Evolutionary conservation across 208 protist genomes (phyloP).

Genomic region (Leishmania tarentolae): DNA sequence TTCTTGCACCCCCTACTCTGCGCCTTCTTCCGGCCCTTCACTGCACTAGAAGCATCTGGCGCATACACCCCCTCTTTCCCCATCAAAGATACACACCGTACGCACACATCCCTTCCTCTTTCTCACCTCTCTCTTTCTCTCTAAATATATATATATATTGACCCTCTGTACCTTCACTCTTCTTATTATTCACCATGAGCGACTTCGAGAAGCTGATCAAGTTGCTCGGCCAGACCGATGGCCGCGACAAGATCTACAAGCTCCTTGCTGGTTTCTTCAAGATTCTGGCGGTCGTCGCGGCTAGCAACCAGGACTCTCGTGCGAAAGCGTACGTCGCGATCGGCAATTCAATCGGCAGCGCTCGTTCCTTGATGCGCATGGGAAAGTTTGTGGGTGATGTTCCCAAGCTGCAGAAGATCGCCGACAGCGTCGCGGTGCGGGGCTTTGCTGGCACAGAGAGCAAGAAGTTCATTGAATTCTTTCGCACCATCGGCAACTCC

Average conservation of each 20-base stretch:
- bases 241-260: constrained; percentile 94
- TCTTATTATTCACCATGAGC: constrained; percentile 47
- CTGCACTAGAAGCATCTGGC: background rate
- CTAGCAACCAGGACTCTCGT: constrained; percentile 40
- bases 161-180: background rate
- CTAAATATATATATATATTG: background rate
- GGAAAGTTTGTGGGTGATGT: constrained; percentile 87
- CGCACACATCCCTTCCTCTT: background rate
- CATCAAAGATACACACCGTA: background rate
- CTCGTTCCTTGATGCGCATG: constrained; percentile 90
- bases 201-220: constrained; percentile 82
- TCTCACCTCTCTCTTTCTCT: background rate
- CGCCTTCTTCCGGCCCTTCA: background rate
- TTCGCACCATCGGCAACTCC: constrained; percentile 85
- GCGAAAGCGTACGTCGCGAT: constrained; percentile 60
- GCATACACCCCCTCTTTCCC: background rate
- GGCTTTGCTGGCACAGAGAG: constrained; percentile 48
- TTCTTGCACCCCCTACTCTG: background rate
- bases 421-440: constrained; percentile 37
- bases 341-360: constrained; percentile 76
- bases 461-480: constrained; percentile 78
- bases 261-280: constrained; percentile 78
- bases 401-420: constrained; percentile 79
- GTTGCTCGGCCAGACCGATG: constrained; percentile 88
- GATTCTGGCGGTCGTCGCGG: constrained; percentile 58